phyloP scores from a whole-genome alignment of 257 asterid genomes.

The Linaria vulgaris region DNA sequence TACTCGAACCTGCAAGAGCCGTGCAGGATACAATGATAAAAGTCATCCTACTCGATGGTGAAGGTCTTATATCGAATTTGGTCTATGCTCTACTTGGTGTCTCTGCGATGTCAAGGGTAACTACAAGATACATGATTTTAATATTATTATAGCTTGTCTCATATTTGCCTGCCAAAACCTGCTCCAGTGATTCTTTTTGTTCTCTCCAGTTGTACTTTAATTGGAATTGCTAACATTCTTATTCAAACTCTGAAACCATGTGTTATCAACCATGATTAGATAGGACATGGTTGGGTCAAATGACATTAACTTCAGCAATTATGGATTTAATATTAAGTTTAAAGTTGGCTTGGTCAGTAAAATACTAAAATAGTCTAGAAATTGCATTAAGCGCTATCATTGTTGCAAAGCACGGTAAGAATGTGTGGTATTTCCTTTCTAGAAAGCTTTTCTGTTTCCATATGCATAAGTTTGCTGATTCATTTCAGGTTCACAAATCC shows the following conservation, averaged over 20 bases:
- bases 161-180: slow-evolving; percentile 14
- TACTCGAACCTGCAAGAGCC: slow-evolving; percentile 60
- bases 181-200: slow-evolving; percentile 16
- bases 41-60: slow-evolving; percentile 70
- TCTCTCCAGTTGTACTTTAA: neutral
- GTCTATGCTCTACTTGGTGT: slow-evolving; percentile 89
- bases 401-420: slow-evolving; percentile 2
- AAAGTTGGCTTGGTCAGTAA: no score
- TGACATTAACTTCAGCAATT: no score
- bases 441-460: slow-evolving; percentile 10
- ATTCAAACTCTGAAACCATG: neutral
- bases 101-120: slow-evolving; percentile 95
- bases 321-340: no score
- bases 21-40: slow-evolving; percentile 63
- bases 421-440: slow-evolving; percentile 1
- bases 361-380: neutral
- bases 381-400: slow-evolving; percentile 8
- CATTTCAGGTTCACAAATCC: slow-evolving; percentile 73
- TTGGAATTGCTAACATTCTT: slow-evolving; percentile 1
- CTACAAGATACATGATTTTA: slow-evolving; percentile 21
- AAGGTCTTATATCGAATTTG: slow-evolving; percentile 77
- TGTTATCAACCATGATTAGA: no score
- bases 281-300: no score
- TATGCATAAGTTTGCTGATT: slow-evolving; percentile 8
- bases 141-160: slow-evolving; percentile 14